Evolutionary conservation across 2,329 filamentous ascomycete species (phyloP).

Genomic region (Trichophyton mentagrophytes): DNA sequence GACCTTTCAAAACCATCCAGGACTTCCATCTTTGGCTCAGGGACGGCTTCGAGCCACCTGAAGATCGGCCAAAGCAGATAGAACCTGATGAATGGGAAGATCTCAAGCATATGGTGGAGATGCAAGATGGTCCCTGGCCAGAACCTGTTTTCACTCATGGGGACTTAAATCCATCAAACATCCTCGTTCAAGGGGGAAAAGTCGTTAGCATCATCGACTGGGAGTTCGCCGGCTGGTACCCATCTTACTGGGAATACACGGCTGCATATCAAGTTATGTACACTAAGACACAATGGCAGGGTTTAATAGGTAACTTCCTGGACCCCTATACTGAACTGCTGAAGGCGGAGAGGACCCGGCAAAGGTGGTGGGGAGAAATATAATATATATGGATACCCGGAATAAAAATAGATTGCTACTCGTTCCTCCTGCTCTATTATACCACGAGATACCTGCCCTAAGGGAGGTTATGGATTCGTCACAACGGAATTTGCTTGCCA

Average conservation of each 20-base stretch:
- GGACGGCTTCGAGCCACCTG: slow-evolving; percentile 16
- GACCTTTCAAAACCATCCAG: slow-evolving; percentile 23
- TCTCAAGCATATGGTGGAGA: slow-evolving; percentile 23
- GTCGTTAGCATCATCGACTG: slow-evolving; percentile 7
- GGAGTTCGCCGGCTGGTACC: slow-evolving; percentile 7
- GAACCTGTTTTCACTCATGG: slow-evolving; percentile 36
- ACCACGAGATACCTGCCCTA: too few species aligned
- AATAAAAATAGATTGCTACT: background rate
- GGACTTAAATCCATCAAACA: slow-evolving; percentile 26
- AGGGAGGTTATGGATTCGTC: background rate
- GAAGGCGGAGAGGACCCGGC: slow-evolving; percentile 30
- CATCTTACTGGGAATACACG: slow-evolving; percentile 7
- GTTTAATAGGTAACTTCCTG: slow-evolving; percentile 26
- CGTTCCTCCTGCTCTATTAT: too few species aligned
- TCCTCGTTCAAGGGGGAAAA: slow-evolving; percentile 18
- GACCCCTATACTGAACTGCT: slow-evolving; percentile 27
- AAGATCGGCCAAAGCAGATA: background rate
- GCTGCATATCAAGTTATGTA: slow-evolving; percentile 19
- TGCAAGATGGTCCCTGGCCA: slow-evolving; percentile 27
- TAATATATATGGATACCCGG: slow-evolving; percentile 7
- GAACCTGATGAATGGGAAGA: slow-evolving; percentile 17
- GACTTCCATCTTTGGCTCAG: slow-evolving; percentile 24
- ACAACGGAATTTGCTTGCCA: background rate
- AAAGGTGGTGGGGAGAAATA: slow-evolving; percentile 26
- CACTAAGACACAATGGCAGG: slow-evolving; percentile 19